Evolutionary conservation across 495 filamentous ascomycete genomes (phyloP).

Genomic region (Neurospora terricola): DNA sequence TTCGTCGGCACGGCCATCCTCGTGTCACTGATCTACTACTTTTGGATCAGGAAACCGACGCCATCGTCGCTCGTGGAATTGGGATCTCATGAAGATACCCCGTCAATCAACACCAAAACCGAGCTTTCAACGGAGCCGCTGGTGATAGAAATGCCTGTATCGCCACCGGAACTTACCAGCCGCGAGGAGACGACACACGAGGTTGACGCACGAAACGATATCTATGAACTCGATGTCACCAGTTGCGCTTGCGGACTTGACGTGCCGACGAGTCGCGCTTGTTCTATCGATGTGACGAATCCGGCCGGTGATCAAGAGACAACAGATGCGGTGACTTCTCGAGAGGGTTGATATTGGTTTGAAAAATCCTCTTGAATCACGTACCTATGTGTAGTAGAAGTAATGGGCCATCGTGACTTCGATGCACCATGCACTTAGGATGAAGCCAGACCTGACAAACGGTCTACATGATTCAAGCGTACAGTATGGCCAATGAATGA

Average conservation of each 20-base stretch:
- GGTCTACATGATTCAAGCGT: too few species aligned
- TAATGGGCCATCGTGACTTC: too few species aligned
- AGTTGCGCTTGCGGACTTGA: not conserved
- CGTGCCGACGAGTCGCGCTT: too few species aligned
- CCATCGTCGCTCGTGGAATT: not conserved
- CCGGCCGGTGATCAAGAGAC: not conserved
- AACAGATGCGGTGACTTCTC: not conserved
- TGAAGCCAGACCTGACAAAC: too few species aligned
- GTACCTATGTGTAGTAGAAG: too few species aligned
- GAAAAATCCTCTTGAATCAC: too few species aligned
- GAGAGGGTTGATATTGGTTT: not conserved
- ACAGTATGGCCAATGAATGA: too few species aligned
- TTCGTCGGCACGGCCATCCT: not conserved
- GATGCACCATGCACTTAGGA: too few species aligned
- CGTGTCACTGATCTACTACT: not conserved
- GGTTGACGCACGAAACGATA: not conserved
- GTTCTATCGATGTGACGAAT: too few species aligned
- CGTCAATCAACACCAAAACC: not conserved
- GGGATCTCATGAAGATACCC: not conserved
- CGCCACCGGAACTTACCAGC: not conserved
- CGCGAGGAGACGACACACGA: not conserved
- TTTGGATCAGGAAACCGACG: not conserved
- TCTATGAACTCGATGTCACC: not conserved
- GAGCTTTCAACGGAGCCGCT: not conserved
- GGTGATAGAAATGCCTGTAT: not conserved